Conservation (phyloP, 2,329 filamentous ascomycete species). For the Fusarium cyanostomum region DNA sequence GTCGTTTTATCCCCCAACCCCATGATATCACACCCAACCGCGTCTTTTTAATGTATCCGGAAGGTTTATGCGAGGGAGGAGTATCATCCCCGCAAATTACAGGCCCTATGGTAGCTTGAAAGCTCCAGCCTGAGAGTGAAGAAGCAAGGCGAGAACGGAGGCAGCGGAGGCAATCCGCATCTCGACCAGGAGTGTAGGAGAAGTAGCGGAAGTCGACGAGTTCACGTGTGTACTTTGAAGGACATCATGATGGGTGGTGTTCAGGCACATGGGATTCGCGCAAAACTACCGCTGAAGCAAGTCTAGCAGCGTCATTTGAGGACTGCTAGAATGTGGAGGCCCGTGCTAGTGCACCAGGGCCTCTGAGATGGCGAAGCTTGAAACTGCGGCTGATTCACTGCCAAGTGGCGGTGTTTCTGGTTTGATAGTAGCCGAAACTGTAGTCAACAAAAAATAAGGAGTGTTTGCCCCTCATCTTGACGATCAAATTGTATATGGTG, state of each 20-base stretch:
- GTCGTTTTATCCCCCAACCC: conserved; percentile 38
- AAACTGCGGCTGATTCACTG: conserved; percentile 38
- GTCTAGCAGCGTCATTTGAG: conserved; percentile 31
- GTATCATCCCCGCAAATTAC: conserved; percentile 40
- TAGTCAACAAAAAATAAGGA: conserved; percentile 41
- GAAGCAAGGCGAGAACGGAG: conserved; percentile 37
- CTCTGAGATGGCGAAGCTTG: conserved; percentile 39
- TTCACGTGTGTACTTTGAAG: conserved; percentile 31
- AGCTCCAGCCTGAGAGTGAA: conserved; percentile 65
- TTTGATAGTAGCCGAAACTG: conserved; percentile 34
- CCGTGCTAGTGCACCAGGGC: conserved; percentile 43
- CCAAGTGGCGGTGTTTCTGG: conserved; percentile 43
- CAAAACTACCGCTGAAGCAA: conserved; percentile 34
- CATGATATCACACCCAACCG: conserved; percentile 47
- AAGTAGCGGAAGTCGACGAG: conserved; percentile 32
- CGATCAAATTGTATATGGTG: conserved; percentile 14
- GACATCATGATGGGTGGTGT: conserved; percentile 41
- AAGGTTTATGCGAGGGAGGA: conserved; percentile 49
- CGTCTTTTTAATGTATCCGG: conserved; percentile 51
- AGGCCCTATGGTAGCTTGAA: conserved; percentile 72
- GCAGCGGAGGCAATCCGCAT: conserved; percentile 33
- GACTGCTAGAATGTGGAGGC: conserved; percentile 32
- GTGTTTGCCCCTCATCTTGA: conserved; percentile 27
- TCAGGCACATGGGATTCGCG: conserved; percentile 34
- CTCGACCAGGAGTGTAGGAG: conserved; percentile 33